A percentile compares a stretch with the other conserved stretches of the same genome.
These are phyloP conservation scores for Amniculicola lignicola DNA, from an alignment of 495 filamentous ascomycete species.

Conservation along the genomic window DNA sequence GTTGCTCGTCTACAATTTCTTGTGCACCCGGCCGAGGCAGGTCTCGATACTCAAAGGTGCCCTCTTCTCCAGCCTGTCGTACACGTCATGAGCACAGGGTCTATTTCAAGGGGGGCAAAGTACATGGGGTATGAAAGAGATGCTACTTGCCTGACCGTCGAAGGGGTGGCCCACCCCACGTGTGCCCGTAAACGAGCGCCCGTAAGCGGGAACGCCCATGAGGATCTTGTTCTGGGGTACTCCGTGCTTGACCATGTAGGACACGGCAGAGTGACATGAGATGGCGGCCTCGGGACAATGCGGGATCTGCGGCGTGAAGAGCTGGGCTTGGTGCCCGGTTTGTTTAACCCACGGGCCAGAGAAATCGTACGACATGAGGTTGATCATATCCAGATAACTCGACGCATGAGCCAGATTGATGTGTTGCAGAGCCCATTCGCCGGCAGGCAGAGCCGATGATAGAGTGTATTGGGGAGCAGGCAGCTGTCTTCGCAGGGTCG, in stretches of 20 bases:
- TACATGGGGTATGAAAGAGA: no score
- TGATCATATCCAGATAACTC: slow-evolving; percentile 71
- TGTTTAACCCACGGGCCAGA: slow-evolving; percentile 69
- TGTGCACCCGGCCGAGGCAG: slow-evolving; percentile 68
- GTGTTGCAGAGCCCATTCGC: slow-evolving; percentile 67
- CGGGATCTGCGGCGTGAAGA: slow-evolving; percentile 58
- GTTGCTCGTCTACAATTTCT: slow-evolving; percentile 65
- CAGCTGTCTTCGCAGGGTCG: slow-evolving; percentile 64
- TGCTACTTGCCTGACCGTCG: slow-evolving; percentile 57
- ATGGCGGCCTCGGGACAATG: slow-evolving; percentile 49
- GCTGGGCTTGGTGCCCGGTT: slow-evolving; percentile 76
- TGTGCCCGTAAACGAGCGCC: slow-evolving; percentile 73
- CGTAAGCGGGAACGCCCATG: slow-evolving; percentile 76
- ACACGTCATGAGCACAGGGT: no score
- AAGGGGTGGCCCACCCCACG: slow-evolving; percentile 61
- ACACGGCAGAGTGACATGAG: slow-evolving; percentile 65
- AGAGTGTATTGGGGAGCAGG: slow-evolving; percentile 71
- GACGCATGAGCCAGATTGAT: slow-evolving; percentile 68
- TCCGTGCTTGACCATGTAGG: slow-evolving; percentile 61
- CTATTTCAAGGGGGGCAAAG: no score
- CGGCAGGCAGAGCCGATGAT: slow-evolving; percentile 78
- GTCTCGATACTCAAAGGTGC: slow-evolving; percentile 76
- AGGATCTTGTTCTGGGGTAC: slow-evolving; percentile 74
- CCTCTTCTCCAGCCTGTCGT: slow-evolving; percentile 82
- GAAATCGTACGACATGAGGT: slow-evolving; percentile 87